Evolutionary conservation across 2,329 filamentous ascomycete genomes (phyloP).

Genomic region (Alternaria dauci): DNA sequence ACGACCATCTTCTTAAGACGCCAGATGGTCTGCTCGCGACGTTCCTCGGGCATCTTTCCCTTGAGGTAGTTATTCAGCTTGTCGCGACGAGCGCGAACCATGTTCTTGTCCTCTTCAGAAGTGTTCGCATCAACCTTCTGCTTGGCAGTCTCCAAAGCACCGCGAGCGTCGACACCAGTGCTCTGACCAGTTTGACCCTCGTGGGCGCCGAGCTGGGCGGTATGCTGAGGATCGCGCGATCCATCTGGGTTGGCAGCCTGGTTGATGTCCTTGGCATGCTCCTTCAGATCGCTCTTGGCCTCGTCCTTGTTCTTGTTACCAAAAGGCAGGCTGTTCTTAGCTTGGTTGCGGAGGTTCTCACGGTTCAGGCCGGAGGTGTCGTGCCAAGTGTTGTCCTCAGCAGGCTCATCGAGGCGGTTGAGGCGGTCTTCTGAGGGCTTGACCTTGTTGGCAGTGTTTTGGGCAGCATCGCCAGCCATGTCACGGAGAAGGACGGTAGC

Average conservation of each 20-base stretch:
- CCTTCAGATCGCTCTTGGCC: slow-evolving; percentile 58
- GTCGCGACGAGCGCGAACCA: slow-evolving; percentile 53
- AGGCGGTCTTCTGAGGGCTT: slow-evolving; percentile 82
- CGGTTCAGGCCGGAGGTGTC: slow-evolving; percentile 80
- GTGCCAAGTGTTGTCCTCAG: slow-evolving; percentile 93
- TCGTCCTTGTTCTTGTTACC: slow-evolving; percentile 64
- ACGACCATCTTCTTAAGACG: slow-evolving; percentile 98
- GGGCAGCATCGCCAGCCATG: slow-evolving; percentile 88
- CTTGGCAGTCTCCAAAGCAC: slow-evolving; percentile 62
- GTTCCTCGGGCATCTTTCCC: slow-evolving; percentile 89
- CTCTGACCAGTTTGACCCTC: slow-evolving; percentile 58
- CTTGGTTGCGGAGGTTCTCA: slow-evolving; percentile 72
- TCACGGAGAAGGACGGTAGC: slow-evolving; percentile 82
- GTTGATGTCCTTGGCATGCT: slow-evolving; percentile 66
- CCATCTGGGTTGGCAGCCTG: slow-evolving; percentile 65
- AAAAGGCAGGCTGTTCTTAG: slow-evolving; percentile 66
- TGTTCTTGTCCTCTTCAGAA: slow-evolving; percentile 66
- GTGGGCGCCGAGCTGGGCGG: slow-evolving; percentile 61
- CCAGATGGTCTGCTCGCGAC: slow-evolving; percentile 89
- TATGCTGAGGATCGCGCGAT: slow-evolving; percentile 63
- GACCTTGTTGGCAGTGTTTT: slow-evolving; percentile 76
- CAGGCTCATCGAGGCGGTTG: slow-evolving; percentile 79
- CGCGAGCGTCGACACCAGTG: slow-evolving; percentile 62
- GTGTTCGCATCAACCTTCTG: slow-evolving; percentile 69
- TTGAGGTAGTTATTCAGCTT: slow-evolving; percentile 77